Base-by-base conservation (phyloP, 768 basidiomycete genomes). In the Goffeauzyma gilvescens region DNA sequence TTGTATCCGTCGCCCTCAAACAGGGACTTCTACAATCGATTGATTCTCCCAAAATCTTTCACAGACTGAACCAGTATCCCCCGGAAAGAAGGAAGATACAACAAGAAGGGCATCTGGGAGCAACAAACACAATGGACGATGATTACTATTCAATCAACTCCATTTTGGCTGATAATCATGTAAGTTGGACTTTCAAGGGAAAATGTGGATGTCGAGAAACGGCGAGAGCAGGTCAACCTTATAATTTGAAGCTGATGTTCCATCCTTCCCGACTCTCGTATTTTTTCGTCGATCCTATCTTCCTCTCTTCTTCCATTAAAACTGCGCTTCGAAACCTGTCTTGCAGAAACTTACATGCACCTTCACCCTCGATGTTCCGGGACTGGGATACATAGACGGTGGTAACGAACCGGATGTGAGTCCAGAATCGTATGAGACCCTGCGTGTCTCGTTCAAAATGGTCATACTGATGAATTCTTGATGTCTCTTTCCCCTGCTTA, bases 121-220 rank as follows among this genome's bases (percentile, higher is more conserved):
- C n/a, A n/a, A n/a, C 23, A 38, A 5, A 13, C 20, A 50, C 15
- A 22, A 89, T 87, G 85, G 82, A 89, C 46, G 70, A 78, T 55
- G 84, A 89, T 60, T 95, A 95, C 62, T 90, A 81, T 63, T 86
- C 82, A 0, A 73, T 90, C 41, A 82, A 87, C 45, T 74, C 82
- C 5, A 90, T 95, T 52, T 72, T 90, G 20, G 81, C 85, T 13
- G 84, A 86, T 57, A 89, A 89, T 57, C 84, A 86, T 70, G 82
- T 76, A 51, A 28, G 62, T 49, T 22, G 15, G n/a, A n/a, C n/a
- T n/a, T n/a, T n/a, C n/a, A n/a, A n/a, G n/a, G n/a, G n/a, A n/a
- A n/a, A n/a, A n/a, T n/a, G n/a, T n/a, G n/a, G n/a, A n/a, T n/a
- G n/a, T n/a, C n/a, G n/a, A n/a, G n/a, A n/a, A n/a, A n/a, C n/a